Conservation (phyloP, 78 protist species). For the Emiliania huxleyi region DNA sequence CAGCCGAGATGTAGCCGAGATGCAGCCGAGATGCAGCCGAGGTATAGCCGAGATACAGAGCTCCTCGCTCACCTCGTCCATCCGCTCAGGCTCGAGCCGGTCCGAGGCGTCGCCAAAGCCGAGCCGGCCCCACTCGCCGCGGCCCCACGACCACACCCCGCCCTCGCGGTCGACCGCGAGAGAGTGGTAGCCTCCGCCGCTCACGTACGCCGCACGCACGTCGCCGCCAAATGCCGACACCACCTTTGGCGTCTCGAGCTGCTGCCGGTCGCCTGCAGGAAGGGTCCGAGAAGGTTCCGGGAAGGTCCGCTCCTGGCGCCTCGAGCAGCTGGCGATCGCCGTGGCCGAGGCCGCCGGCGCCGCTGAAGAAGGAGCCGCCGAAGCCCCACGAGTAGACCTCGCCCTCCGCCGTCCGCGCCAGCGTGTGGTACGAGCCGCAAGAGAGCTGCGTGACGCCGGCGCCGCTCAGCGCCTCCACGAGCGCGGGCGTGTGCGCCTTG, state of each 20-base stretch:
- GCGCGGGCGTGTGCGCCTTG: not conserved
- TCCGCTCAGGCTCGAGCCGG: not conserved
- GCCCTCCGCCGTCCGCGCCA: not conserved
- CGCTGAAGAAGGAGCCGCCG: slow-evolving; percentile 1
- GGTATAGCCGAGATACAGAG: no score
- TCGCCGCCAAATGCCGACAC: not conserved
- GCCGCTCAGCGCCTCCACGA: not conserved
- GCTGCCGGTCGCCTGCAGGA: not conserved
- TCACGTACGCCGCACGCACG: not conserved
- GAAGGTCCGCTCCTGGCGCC: not conserved
- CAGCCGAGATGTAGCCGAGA: no score
- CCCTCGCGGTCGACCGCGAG: not conserved
- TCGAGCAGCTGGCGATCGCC: not conserved
- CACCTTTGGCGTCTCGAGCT: not conserved
- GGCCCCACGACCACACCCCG: not conserved
- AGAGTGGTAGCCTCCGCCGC: not conserved
- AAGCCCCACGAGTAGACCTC: not conserved
- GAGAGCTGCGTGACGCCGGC: not conserved
- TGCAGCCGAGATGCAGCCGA: no score
- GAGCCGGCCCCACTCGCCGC: slow-evolving; percentile 20
- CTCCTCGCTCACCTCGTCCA: not conserved
- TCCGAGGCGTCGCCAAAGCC: not conserved
- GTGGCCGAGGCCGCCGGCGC: not conserved
- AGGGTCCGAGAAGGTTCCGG: no score
- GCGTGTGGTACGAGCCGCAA: not conserved